Evolutionary conservation across 805 yeast genomes (phyloP).

Genomic region (Ogataea naganishii): DNA sequence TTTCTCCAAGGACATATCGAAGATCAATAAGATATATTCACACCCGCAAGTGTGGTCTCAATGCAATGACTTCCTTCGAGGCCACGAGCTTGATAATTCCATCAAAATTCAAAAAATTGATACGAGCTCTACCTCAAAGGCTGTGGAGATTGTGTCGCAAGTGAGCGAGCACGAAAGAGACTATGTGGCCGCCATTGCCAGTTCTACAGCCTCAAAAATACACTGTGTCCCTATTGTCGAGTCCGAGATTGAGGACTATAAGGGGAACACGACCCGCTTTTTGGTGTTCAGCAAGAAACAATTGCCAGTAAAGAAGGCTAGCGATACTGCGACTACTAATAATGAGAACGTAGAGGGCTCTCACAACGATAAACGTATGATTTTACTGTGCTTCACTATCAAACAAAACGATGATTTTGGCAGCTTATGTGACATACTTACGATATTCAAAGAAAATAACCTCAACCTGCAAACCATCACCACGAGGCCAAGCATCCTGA

Average conservation of each 20-base stretch:
- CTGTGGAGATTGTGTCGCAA: conserved; percentile 55
- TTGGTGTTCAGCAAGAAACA: conserved; percentile 45
- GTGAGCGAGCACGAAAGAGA: conserved; percentile 25
- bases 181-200: conserved; percentile 63
- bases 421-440: conserved; percentile 58
- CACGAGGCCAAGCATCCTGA: conserved; percentile 63
- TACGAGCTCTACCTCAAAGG: conserved; percentile 73
- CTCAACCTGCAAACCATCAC: conserved; percentile 65
- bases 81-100: conserved; percentile 20
- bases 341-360: conserved; percentile 5
- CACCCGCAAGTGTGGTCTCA: conserved; percentile 99
- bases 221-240: conserved; percentile 48
- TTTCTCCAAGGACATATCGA: conserved; percentile 30
- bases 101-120: conserved; percentile 45
- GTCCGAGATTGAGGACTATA: conserved; percentile 58
- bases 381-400: conserved; percentile 59
- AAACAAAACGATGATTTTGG: conserved; percentile 61
- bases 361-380: conserved; percentile 28
- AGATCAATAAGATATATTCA: conserved; percentile 59
- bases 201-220: conserved; percentile 55
- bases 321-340: conserved; percentile 3
- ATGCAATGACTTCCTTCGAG: conserved; percentile 47
- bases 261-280: conserved; percentile 80
- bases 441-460: conserved; percentile 41
- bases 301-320: conserved; percentile 9